Percentiles rank a stretch among this genome's conserved stretches.
Evolutionary conservation across 2,329 filamentous ascomycete genomes (phyloP).

Genomic region (Colletotrichum zoysiae): DNA sequence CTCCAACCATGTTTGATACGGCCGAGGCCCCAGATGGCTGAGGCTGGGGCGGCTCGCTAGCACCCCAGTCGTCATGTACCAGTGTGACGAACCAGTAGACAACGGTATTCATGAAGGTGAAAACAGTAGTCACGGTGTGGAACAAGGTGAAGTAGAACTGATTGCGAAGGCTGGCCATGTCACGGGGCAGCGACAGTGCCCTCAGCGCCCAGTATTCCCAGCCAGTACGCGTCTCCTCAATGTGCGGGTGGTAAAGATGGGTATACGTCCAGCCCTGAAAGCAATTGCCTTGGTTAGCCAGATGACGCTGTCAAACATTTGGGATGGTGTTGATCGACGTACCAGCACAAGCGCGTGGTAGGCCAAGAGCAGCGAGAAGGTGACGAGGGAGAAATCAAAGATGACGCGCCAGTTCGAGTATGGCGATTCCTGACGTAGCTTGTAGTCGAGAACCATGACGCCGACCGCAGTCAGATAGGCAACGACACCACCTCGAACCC

Average conservation of each 20-base stretch:
- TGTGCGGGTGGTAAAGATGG: slow-evolving; percentile 62
- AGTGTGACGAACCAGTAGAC: slow-evolving; percentile 63
- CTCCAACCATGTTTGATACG: slow-evolving; percentile 7
- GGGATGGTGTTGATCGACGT: slow-evolving; percentile 44
- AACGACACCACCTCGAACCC: slow-evolving; percentile 57
- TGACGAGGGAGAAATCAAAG: slow-evolving; percentile 64
- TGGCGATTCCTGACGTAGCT: slow-evolving; percentile 56
- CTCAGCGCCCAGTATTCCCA: slow-evolving; percentile 54
- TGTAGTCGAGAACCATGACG: slow-evolving; percentile 60
- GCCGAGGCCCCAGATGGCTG: slow-evolving; percentile 35
- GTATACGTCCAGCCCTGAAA: slow-evolving; percentile 64
- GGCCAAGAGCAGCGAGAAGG: slow-evolving; percentile 56
- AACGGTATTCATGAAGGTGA: slow-evolving; percentile 62
- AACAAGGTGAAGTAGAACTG: slow-evolving; percentile 65
- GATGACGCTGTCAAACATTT: not conserved
- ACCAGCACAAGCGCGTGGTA: slow-evolving; percentile 64
- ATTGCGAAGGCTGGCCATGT: slow-evolving; percentile 56
- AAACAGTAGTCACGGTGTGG: slow-evolving; percentile 61
- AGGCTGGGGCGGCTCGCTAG: slow-evolving; percentile 26
- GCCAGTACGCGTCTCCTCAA: slow-evolving; percentile 52
- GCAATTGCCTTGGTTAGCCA: not conserved
- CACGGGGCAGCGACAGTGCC: slow-evolving; percentile 59
- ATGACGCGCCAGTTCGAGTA: slow-evolving; percentile 57
- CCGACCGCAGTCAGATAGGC: slow-evolving; percentile 58
- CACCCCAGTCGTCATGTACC: slow-evolving; percentile 46